phyloP scores from a whole-genome alignment of 257 asterid species.

The Capsicum pubescens region DNA sequence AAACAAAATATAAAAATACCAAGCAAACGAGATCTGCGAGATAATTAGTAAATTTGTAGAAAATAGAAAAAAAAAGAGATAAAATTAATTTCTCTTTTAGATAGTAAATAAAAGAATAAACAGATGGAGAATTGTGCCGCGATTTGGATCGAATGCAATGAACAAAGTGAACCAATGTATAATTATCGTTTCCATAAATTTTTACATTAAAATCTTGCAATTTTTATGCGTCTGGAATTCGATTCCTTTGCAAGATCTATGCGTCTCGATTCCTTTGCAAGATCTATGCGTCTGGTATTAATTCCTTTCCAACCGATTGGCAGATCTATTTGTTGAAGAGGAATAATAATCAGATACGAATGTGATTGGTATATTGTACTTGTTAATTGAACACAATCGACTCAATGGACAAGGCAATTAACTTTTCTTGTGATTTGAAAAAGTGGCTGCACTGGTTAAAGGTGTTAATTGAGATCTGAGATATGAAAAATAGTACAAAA shows the following conservation, averaged over 20 bases:
- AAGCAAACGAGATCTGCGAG: no score
- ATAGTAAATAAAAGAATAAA: neutral
- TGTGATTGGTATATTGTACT: neutral
- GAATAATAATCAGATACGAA: neutral
- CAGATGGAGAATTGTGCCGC: neutral
- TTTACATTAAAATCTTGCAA: neutral
- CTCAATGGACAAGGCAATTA: neutral
- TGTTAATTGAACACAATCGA: neutral
- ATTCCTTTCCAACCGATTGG: neutral
- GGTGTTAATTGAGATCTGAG: neutral
- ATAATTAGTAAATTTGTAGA: no score
- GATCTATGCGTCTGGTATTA: neutral
- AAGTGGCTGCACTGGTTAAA: neutral
- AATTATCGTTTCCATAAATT: neutral
- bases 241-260: neutral
- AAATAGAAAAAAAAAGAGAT: neutral
- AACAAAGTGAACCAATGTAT: neutral
- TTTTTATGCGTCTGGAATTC: neutral
- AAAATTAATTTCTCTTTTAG: no score
- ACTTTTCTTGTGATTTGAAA: neutral
- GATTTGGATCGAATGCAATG: neutral
- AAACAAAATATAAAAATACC: no score
- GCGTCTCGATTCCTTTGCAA: neutral
- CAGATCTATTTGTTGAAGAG: neutral
- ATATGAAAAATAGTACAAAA: neutral